Conservation (phyloP, 164 flowering plant species). For the Nelumbo lutea region DNA sequence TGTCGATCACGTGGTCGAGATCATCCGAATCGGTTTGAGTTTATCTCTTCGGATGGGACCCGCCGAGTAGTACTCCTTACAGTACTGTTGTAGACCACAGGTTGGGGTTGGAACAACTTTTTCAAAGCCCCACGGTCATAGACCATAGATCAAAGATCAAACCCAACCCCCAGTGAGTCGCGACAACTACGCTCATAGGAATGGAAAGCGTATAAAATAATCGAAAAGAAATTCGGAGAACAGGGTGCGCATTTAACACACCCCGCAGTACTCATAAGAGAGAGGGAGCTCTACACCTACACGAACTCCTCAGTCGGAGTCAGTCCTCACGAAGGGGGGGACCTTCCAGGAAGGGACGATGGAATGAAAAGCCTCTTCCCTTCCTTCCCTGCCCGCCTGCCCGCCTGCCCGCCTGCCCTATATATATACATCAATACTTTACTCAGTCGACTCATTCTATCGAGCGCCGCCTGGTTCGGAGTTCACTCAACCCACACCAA, state of each 20-base stretch:
- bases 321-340: slow-evolving; percentile 26
- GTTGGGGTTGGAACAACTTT: no score
- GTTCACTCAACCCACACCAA: background rate
- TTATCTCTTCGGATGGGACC: no score
- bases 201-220: background rate
- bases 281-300: no score
- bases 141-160: no score
- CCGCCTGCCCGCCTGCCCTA: background rate
- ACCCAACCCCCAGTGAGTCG: no score
- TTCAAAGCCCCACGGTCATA: no score
- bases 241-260: slow-evolving; percentile 20
- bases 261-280: background rate
- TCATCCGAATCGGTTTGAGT: no score
- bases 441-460: background rate
- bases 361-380: slow-evolving; percentile 4
- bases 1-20: no score
- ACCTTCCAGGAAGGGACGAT: slow-evolving; percentile 29
- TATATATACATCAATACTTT: slow-evolving; percentile 7
- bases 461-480: no score
- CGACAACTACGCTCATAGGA: background rate
- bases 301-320: no score
- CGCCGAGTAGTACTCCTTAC: no score
- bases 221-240: background rate
- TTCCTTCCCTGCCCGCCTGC: background rate
- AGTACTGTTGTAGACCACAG: no score